Evolutionary conservation across 2,329 filamentous ascomycete species (phyloP), one percentile per base, ranked within the genome.

Genomic region (Penicillium sp.): DNA sequence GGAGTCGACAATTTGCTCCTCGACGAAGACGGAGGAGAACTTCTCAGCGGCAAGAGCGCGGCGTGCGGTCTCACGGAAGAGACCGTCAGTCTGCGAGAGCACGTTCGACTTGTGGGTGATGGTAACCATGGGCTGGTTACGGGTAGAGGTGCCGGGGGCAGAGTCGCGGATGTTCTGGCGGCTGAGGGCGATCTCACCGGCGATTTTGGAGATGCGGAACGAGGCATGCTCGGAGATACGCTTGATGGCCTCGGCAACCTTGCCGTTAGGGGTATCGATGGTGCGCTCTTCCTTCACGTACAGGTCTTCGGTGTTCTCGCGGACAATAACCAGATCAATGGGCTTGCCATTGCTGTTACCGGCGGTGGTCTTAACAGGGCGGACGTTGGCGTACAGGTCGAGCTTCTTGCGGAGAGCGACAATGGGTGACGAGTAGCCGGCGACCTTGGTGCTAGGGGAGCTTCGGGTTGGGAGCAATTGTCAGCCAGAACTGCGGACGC

Each of bases 71-170:
- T 88, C 81, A 65, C 94, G 88, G 86, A 99, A 99, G 45, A 99
- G 84, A 31, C 94, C 94, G 76, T 99, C 94, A 16, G 94, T 97
- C 76, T 97, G 93, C 41, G 88, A 91, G 28, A 99, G 84, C 22
- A 99, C 94, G 78, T 99, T 99, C 75, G 88, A 92, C 82, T 99
- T 99, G 84, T 99, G 94, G 47, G 94, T 97, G 74, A 99, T 91
- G 57, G 94, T 99, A 58, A 99, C 92, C 67, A 93, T 82, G 28
- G 91, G 86, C 42, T 78, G 72, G 50, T 77, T 75, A 77, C 91
- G 88, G 61, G 78, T 68, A 14, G 73, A 69, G 43, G 80, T 79
- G 22, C 67, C 73, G n/a, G 77, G 76, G 6, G 67, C 63, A 12
- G 77, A 73, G 37, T 86, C 82, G 60, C 93, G 86, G 67, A 96